Base-by-base conservation (phyloP, 495 filamentous ascomycete genomes). In the Penicillium cinerascens region DNA sequence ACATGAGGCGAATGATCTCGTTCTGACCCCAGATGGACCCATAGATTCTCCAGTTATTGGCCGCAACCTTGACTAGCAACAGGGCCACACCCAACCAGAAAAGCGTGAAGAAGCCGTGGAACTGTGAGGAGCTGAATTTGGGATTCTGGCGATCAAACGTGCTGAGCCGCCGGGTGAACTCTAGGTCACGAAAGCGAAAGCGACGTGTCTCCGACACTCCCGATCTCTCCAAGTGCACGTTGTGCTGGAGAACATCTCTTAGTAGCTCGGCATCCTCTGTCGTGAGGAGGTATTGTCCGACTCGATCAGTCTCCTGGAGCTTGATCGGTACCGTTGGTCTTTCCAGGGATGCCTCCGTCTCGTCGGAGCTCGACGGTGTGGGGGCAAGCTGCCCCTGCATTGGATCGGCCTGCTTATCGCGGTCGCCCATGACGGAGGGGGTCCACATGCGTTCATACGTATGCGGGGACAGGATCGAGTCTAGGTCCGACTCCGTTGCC, bases 51-150 rank as follows among this genome's bases (percentile, higher is more conserved):
- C 78, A 89, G 60, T 89, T 89, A 33, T 83, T 79, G 46, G 81
- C 82, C 7, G 74, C 82, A 27, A 86, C 72, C 61, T 82, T 81
- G 37, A 88, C 51, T 25, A 87, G 73, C 56, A 85, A 71, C 43
- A 89, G 63, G 20, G 73, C 74, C 52, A 87, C 81, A 3, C 75
- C 75, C 42, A 91, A 76, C 80, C 87, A 91, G 67, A 90, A 89
- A 5, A 91, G 76, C 1, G 83, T 86, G 55, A 87, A 90, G 67
- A 91, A 90, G 26, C 87, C 87, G 58, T 87, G 81, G 54, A 89
- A 90, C 8, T 82, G 79, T 21, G 78, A 83, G 15, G 80, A 75
- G 11, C 74, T 71, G 11, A 73, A 75, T 1, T 65, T 64, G 6
- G 75, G 72, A 66, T 87, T 87, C 52, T 83, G 81, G 11, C 82